These are phyloP conservation scores for Penicillium ucsense DNA, from an alignment of 495 filamentous ascomycete genomes.

Conservation along the genomic window DNA sequence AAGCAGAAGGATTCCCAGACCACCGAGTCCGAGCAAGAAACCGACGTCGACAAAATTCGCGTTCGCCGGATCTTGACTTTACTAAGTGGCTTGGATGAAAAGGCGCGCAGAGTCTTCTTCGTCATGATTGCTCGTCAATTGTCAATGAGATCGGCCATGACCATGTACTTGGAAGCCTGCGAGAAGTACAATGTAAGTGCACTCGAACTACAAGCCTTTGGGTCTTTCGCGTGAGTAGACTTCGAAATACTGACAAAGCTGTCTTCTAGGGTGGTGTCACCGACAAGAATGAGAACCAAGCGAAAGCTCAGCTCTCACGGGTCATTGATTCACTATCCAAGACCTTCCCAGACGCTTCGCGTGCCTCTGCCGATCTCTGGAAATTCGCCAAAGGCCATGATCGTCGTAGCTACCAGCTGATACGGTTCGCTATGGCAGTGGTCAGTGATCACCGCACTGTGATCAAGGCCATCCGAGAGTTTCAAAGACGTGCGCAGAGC, in stretches of 20 bases:
- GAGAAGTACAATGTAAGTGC: conserved; percentile 65
- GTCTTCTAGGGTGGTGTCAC: conserved; percentile 60
- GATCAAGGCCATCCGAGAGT: conserved; percentile 78
- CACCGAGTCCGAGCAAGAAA: conserved; percentile 38
- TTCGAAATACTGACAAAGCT: conserved; percentile 17
- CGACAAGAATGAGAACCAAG: conserved; percentile 58
- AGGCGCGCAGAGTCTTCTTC: conserved; percentile 79
- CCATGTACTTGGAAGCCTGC: conserved; percentile 65
- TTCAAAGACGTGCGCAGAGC: conserved; percentile 69
- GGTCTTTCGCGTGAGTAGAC: neutral
- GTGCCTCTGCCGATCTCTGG: conserved; percentile 61
- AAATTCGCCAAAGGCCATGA: conserved; percentile 91
- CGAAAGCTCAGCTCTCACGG: conserved; percentile 55
- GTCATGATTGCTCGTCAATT: conserved; percentile 70
- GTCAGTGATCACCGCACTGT: conserved; percentile 88
- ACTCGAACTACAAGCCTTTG: neutral
- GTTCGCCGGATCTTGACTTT: conserved; percentile 78
- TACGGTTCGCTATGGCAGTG: conserved; percentile 74
- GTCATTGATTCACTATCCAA: conserved; percentile 61
- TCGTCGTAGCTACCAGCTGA: conserved; percentile 79
- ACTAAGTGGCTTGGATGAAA: conserved; percentile 65
- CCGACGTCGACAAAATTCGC: conserved; percentile 73
- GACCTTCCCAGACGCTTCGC: conserved; percentile 61
- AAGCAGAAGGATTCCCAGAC: conserved; percentile 42
- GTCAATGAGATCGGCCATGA: conserved; percentile 56